Base-by-base conservation (phyloP, 345 rosid species). In the Nephelium lappaceum region DNA sequence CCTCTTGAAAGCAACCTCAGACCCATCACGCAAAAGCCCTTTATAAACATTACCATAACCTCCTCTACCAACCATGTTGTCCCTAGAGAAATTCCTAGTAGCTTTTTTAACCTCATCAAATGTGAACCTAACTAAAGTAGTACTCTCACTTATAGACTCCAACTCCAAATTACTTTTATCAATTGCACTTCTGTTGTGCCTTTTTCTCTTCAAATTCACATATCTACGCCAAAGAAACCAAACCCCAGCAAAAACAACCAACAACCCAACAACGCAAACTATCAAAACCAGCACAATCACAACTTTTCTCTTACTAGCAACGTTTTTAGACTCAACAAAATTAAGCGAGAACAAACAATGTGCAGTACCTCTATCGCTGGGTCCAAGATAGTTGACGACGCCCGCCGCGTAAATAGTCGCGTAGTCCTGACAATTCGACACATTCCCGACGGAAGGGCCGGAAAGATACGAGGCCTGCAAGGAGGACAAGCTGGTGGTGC, bases 21-120 rank as follows among this genome's bases (percentile, higher is more conserved):
- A 61, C 47, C 93, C 98, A 74, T 95, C 94, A 2, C 72, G 78
- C 83, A 93, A 80, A 53, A 78, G 82, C 11, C 98, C 98, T 73
- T 86, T 83, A 79, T 87, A 93, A 60, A 93, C 98, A 85, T 95
- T 95, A 42, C 98, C 98, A 77, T 89, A 95, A 0, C 98, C 98
- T 76, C 98, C 98, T 79, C 83, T 83, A 58, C 98, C 98, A 25
- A 93, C 84, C 57, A 95, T 89, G 82, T 87, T 84, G 74, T 88
- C 88, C 77, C 97, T 86, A 4, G 91, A 86, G 86, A 93, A 95
- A 77, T 83, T 92, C 81, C 87, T 83, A 19, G 98, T 93, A 0
- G 97, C 91, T 82, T 85, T 86, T 88, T 81, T 92, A 82, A 95
- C 92, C 80, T 93, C 97, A 42, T 95, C 97, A 69, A 89, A 87